These are phyloP conservation scores for Coemansia umbellata DNA, from an alignment of 192 early-diverging fungal genomes.

Conservation along the genomic window DNA sequence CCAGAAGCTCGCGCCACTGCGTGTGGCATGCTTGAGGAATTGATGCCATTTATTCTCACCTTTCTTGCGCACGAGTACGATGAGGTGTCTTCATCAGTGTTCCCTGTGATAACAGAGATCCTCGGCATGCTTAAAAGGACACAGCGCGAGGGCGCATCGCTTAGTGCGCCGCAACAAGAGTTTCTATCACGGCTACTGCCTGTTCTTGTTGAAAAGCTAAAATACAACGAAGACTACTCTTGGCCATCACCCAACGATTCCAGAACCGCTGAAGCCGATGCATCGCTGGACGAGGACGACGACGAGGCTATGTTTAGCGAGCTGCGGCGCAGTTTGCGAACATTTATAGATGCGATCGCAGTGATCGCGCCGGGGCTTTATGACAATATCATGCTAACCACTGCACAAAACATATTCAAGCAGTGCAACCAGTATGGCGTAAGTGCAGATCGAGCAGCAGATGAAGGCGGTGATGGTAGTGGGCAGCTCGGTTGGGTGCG, in stretches of 20 bases:
- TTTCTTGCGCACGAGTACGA: conserved; percentile 80
- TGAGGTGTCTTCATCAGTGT: conserved; percentile 73
- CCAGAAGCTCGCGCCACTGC: conserved; percentile 48
- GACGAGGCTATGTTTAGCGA: conserved; percentile 49
- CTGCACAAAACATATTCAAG: conserved; percentile 37
- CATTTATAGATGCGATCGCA: conserved; percentile 73
- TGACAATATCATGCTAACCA: conserved; percentile 34
- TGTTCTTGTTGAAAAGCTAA: conserved; percentile 79
- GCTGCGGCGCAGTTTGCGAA: conserved; percentile 58
- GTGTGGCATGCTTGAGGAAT: conserved; percentile 63
- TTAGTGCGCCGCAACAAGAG: conserved; percentile 22
- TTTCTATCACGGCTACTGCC: conserved; percentile 39
- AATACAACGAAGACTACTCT: conserved; percentile 81
- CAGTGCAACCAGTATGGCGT: conserved; percentile 49
- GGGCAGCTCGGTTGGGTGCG: conserved; percentile 50
- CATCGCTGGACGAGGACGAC: conserved; percentile 73
- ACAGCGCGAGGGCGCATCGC: conserved; percentile 34
- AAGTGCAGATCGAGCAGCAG: conserved; percentile 34
- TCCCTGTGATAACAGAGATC: conserved; percentile 70
- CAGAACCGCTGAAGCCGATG: conserved; percentile 51
- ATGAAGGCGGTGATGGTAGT: conserved; percentile 21
- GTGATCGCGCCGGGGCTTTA: conserved; percentile 54
- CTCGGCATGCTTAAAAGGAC: conserved; percentile 61
- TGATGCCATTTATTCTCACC: conserved; percentile 74
- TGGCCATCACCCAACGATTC: conserved; percentile 47